A percentile compares a stretch with the other conserved stretches of the same genome.
phyloP scores from a whole-genome alignment of 78 protist species.

The Guillardia theta region DNA sequence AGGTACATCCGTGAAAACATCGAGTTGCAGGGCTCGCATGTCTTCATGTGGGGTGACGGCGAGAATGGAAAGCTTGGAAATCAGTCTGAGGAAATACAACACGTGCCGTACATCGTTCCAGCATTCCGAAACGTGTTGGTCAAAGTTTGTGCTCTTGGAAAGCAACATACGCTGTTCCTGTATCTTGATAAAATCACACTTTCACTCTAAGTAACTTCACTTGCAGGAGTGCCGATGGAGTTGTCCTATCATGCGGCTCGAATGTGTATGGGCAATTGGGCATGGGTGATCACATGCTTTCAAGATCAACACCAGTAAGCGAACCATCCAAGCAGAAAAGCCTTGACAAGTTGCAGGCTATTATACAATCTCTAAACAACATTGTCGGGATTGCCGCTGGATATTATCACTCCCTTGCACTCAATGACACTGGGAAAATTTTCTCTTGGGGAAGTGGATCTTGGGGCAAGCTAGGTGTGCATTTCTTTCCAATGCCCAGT shows the following conservation, averaged over 20 bases:
- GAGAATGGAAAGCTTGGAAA: background rate
- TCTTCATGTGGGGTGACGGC: background rate
- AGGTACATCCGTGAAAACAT: background rate
- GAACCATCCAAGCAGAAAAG: background rate
- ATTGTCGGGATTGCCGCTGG: background rate
- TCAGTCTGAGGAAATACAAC: background rate
- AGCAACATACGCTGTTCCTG: background rate
- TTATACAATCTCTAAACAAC: background rate
- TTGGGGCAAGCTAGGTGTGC: conserved; percentile 21
- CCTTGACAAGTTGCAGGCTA: background rate
- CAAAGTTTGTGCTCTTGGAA: background rate
- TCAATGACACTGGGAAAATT: background rate
- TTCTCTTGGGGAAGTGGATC: background rate
- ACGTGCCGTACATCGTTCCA: background rate
- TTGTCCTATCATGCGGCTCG: background rate
- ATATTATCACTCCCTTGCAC: background rate
- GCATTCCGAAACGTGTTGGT: background rate
- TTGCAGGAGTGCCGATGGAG: background rate
- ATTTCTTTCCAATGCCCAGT: background rate
- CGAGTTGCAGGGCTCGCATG: background rate
- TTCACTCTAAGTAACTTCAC: background rate
- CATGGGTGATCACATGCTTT: background rate
- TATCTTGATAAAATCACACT: background rate
- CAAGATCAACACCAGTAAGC: background rate
- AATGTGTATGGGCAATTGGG: background rate